Conservation (phyloP, 257 asterid genomes). For the Solanum medicagineum region DNA sequence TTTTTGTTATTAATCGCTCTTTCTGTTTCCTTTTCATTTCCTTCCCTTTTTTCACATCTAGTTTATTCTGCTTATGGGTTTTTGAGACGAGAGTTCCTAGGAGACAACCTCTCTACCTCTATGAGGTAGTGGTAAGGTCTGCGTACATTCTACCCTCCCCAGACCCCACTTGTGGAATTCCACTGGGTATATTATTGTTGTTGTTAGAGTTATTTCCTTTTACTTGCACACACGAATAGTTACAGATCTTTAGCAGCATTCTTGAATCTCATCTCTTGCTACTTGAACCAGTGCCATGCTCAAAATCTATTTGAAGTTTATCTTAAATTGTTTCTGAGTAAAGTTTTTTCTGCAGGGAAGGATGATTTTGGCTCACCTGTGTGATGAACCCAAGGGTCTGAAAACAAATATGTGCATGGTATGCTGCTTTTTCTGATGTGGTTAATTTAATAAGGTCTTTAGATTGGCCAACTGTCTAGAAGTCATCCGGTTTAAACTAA, state of each 20-base stretch:
- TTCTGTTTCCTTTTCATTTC: too few species aligned
- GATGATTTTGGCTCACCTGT: slow-evolving; percentile 81
- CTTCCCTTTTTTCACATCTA: too few species aligned
- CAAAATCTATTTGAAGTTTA: not conserved
- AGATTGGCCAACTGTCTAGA: not conserved
- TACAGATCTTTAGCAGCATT: not conserved
- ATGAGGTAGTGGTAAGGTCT: too few species aligned
- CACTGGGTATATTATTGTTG: too few species aligned
- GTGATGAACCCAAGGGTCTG: slow-evolving; percentile 97
- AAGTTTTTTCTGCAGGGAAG: slow-evolving; percentile 60
- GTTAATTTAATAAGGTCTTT: not conserved
- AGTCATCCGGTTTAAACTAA: not conserved
- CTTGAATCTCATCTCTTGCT: not conserved
- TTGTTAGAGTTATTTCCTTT: not conserved
- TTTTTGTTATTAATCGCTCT: too few species aligned
- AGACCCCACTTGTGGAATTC: too few species aligned
- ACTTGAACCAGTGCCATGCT: not conserved
- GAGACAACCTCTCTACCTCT: too few species aligned
- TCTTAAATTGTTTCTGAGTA: not conserved
- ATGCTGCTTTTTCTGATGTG: slow-evolving; percentile 16
- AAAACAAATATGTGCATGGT: slow-evolving; percentile 97
- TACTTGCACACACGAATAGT: not conserved
- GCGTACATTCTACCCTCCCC: too few species aligned
- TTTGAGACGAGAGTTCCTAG: too few species aligned
- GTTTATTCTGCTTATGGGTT: too few species aligned